Base-by-base conservation (phyloP, 2,329 filamentous ascomycete species). In the Ceratocystis smalleyi region DNA sequence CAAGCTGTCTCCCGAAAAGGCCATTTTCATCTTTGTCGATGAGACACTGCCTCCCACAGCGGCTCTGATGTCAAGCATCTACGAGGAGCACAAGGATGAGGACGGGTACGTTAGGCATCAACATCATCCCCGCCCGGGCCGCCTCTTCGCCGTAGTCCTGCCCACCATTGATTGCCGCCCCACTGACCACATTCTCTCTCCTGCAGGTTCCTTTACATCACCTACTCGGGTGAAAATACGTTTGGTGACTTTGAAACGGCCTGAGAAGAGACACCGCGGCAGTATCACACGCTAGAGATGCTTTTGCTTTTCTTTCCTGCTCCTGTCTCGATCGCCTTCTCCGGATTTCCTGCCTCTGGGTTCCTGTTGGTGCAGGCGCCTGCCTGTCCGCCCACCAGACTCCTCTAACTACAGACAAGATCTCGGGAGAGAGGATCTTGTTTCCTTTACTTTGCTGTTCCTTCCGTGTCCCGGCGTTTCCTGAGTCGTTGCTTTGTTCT, bases 21-120 rank as follows among this genome's bases (percentile, higher is more conserved):
- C 94, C 75, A 99, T 99, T 80, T 99, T 99, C 83, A 97, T 99
- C 83, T 99, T 97, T 78, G 94, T 99, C 73, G 92, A 97, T 75
- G 94, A 97, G 79, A 92, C 96, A 62, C 83, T 99, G 65, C 94
- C 94, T 62, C 94, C 94, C 2, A 97, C 94, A 7, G 94, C 94
- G 67, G 94, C 94, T 66, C 84, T 99, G 63, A 99, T 99, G 94
- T 96, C 91, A 81, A 95, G 89, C 76, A 97, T 99, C 78, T 99
- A 99, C 76, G 94, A 99, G 77, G 92, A 97, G 77, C 94, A 99
- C 84, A 97, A 99, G 81, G 84, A 87, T 69, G 83, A 87, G 74
- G 84, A 87, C 72, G 83, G 83, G 79, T 86, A 78, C 64, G 78
- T 75, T 64, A 61, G 7, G 19, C 40, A 32, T 49, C 27, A 59